These are phyloP conservation scores for Nidula niveotomentosa DNA, from an alignment of 1,284 basidiomycete species.

Conservation along the genomic window DNA sequence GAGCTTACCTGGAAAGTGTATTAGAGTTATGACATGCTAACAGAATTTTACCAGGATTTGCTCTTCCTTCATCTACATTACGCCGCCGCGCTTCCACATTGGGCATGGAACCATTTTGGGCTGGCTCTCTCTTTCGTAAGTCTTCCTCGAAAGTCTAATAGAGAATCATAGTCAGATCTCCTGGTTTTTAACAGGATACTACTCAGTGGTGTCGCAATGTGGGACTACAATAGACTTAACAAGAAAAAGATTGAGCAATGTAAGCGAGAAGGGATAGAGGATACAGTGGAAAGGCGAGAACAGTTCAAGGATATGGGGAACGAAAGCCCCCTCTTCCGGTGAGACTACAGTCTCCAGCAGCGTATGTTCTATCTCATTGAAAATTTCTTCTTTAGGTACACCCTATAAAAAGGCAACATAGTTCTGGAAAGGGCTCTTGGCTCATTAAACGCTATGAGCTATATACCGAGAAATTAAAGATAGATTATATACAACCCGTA, in stretches of 20 bases:
- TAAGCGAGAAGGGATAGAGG: slow-evolving; percentile 32
- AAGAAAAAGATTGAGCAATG: slow-evolving; percentile 40
- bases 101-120: slow-evolving; percentile 53
- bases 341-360: slow-evolving; percentile 3
- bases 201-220: slow-evolving; percentile 22
- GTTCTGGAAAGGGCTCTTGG: too few species aligned
- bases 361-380: too few species aligned
- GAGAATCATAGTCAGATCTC: slow-evolving; percentile 1
- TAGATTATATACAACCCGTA: too few species aligned
- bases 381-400: too few species aligned
- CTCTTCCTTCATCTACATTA: slow-evolving; percentile 31
- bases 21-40: background rate
- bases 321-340: slow-evolving; percentile 50
- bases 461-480: too few species aligned
- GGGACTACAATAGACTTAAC: slow-evolving; percentile 31
- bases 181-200: slow-evolving; percentile 18
- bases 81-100: slow-evolving; percentile 42
- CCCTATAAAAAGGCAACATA: too few species aligned
- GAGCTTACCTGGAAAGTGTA: slow-evolving; percentile 6
- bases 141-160: slow-evolving; percentile 9
- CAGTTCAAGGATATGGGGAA: slow-evolving; percentile 44
- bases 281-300: slow-evolving; percentile 18
- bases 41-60: slow-evolving; percentile 15
- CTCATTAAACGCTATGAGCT: too few species aligned
- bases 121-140: slow-evolving; percentile 38